Evolutionary conservation across 2,329 filamentous ascomycete species (phyloP), one percentile per base, ranked within the genome.

Genomic region (Thielaviopsis populi): DNA sequence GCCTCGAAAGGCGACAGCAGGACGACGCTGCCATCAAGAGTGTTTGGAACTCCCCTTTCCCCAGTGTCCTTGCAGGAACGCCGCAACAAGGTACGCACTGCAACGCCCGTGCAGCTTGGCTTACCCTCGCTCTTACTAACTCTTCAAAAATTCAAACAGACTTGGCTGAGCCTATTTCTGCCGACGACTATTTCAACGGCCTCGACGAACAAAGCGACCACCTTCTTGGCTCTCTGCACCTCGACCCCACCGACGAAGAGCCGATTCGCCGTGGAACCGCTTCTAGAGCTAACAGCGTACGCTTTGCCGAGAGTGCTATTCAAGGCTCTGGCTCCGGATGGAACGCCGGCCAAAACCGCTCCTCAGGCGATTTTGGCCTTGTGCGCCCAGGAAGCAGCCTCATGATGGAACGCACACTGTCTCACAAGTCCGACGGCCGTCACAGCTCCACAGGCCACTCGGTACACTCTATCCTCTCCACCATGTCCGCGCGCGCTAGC

Each of bases 261-360:
- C 88, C 88, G 40, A 85, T 90, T 65, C 84, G 90, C 43, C 83
- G 92, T 67, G 89, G 94, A 63, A 89, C 89, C 22, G 87, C 90
- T 19, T 99, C 94, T 19, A 83, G 94, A 69, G 92, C 94, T 59
- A 97, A 97, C 72, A 97, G 94, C 71, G 94, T 99, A 69, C 88
- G 94, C 43, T 99, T 99, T 70, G 94, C 97, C 71, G 92, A 97
- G 73, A 96, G 90, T 71, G 91, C 92, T 15, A 84, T 96, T 69
- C 91, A 96, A 69, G 88, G 89, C 59, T 91, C 83, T 10, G 88
- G 89, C 58, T 91, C 83, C 8, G 82, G 91, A 73, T 95, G 94
- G 83, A 86, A 86, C 46, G 76, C 76, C 46, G 76, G 76, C 43
- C 84, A 83, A 68, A 88, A 87, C 66, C 84, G 92, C 54, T 87